phyloP scores from a whole-genome alignment of 768 basidiomycete genomes.

The Melanogaster broomeanus region DNA sequence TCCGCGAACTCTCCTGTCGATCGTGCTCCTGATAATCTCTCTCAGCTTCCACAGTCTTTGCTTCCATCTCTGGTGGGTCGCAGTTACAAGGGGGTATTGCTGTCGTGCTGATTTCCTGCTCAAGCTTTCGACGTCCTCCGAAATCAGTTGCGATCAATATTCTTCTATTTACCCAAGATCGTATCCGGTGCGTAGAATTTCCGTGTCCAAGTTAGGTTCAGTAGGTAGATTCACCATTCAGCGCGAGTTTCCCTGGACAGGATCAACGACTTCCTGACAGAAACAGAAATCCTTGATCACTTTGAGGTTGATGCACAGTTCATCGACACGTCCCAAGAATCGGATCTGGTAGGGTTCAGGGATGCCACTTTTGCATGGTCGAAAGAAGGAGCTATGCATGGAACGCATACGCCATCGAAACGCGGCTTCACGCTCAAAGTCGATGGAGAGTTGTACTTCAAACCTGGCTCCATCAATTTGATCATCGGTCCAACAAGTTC shows the following conservation, averaged over 20 bases:
- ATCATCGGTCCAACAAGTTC: slow-evolving; percentile 59
- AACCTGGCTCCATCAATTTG: slow-evolving; percentile 50
- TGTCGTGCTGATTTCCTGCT: neutral
- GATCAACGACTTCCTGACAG: slow-evolving; percentile 43
- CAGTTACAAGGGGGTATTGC: neutral
- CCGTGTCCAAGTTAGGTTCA: too few species aligned
- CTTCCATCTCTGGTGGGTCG: slow-evolving; percentile 31
- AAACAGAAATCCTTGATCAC: slow-evolving; percentile 1
- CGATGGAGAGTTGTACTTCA: slow-evolving; percentile 54
- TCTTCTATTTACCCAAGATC: slow-evolving; percentile 34
- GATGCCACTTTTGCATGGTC: slow-evolving; percentile 58
- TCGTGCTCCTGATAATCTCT: neutral
- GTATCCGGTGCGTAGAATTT: slow-evolving; percentile 6
- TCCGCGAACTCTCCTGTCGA: neutral
- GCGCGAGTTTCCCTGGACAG: slow-evolving; percentile 68
- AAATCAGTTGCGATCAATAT: slow-evolving; percentile 41
- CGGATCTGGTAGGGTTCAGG: slow-evolving; percentile 48
- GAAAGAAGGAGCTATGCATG: slow-evolving; percentile 25
- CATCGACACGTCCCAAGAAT: slow-evolving; percentile 3
- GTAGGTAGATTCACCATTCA: too few species aligned
- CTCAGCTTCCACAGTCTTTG: slow-evolving; percentile 37
- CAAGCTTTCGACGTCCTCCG: slow-evolving; percentile 61
- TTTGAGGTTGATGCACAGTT: neutral
- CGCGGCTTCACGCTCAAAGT: slow-evolving; percentile 53
- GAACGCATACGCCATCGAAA: slow-evolving; percentile 10